These are phyloP conservation scores for Fusarium coicis DNA, from an alignment of 2,329 filamentous ascomycete species.

Conservation along the genomic window DNA sequence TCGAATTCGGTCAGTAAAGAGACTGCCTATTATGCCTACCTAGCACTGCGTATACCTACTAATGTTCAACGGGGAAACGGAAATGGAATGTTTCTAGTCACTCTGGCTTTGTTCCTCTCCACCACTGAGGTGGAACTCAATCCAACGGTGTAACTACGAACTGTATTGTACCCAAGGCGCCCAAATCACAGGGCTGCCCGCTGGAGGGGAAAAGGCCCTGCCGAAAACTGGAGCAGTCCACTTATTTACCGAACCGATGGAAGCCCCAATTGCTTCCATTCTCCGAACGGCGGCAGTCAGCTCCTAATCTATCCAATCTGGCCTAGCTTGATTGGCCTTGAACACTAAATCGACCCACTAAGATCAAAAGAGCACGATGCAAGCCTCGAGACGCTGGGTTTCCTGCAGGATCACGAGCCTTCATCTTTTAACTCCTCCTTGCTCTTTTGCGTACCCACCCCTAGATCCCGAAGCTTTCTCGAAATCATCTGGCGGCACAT, in stretches of 20 bases:
- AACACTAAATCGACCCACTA: slow-evolving; percentile 23
- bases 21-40: background rate
- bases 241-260: slow-evolving; percentile 15
- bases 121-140: slow-evolving; percentile 1
- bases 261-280: slow-evolving; percentile 22
- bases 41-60: background rate
- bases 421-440: slow-evolving; percentile 10
- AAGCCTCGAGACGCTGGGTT: background rate
- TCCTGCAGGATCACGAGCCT: slow-evolving; percentile 16
- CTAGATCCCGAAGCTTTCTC: slow-evolving; percentile 6
- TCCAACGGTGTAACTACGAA: background rate
- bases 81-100: slow-evolving; percentile 2
- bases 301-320: slow-evolving; percentile 22
- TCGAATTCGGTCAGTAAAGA: background rate
- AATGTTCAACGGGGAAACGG: background rate
- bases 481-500: slow-evolving; percentile 18
- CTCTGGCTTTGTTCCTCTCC: slow-evolving; percentile 16
- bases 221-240: background rate
- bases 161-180: background rate
- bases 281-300: slow-evolving; percentile 11
- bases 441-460: slow-evolving; percentile 1
- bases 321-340: slow-evolving; percentile 21
- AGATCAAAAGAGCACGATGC: slow-evolving; percentile 1
- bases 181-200: background rate
- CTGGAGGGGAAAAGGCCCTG: background rate